Conservation (phyloP, 2,329 filamentous ascomycete genomes). For the Diaporthe destruens region DNA sequence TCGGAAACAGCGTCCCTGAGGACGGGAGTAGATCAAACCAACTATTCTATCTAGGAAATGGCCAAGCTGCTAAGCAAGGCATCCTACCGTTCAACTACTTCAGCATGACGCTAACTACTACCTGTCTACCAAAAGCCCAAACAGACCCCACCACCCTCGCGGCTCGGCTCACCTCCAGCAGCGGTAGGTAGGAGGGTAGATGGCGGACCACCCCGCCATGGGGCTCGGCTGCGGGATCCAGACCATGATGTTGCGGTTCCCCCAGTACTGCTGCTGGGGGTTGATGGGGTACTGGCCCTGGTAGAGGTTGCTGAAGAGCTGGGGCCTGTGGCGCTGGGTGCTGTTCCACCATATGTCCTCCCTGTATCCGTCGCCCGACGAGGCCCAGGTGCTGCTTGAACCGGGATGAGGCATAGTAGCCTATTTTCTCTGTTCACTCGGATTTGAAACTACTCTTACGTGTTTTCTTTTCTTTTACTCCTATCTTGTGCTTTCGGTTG, state of each 20-base stretch:
- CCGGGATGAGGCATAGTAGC: background rate
- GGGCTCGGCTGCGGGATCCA: conserved; percentile 2
- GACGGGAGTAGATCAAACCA: accelerated
- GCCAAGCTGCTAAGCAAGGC: background rate
- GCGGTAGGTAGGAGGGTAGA: conserved; percentile 17
- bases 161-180: conserved; percentile 1
- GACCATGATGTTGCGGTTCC: conserved; percentile 18
- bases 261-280: conserved; percentile 29
- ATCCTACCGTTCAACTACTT: background rate
- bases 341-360: conserved; percentile 19
- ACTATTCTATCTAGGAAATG: background rate
- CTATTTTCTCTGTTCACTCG: background rate
- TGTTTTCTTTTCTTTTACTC: background rate
- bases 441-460: too few relatives aligned
- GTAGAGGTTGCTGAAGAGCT: background rate
- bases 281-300: conserved; percentile 10
- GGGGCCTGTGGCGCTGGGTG: background rate
- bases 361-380: background rate
- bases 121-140: too few relatives aligned
- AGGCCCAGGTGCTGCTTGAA: background rate
- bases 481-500: background rate
- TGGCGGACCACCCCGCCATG: background rate
- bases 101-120: too few relatives aligned
- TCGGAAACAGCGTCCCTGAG: background rate
- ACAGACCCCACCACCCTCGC: too few relatives aligned